Evolutionary conservation across 371 early-diverging fungal species (phyloP).

Genomic region (Nematocida homosporus): DNA sequence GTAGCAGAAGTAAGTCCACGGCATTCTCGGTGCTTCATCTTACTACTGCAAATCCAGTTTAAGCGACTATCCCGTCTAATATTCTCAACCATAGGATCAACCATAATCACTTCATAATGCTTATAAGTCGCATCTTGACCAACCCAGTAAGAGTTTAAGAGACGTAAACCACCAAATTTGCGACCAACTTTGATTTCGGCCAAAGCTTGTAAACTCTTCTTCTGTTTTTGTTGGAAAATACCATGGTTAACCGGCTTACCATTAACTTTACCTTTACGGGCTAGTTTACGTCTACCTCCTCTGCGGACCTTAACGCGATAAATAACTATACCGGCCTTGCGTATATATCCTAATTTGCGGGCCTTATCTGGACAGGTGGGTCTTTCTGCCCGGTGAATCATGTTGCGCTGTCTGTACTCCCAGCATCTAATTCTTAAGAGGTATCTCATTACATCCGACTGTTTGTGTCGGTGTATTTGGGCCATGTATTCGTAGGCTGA

Average conservation of each 20-base stretch:
- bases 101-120: slow-evolving; percentile 94
- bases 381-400: slow-evolving; percentile 88
- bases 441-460: slow-evolving; percentile 94
- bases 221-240: slow-evolving; percentile 89
- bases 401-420: slow-evolving; percentile 93
- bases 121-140: slow-evolving; percentile 92
- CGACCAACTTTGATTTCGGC: slow-evolving; percentile 94
- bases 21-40: slow-evolving; percentile 93
- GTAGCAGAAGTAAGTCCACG: slow-evolving; percentile 91
- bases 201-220: slow-evolving; percentile 79
- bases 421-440: slow-evolving; percentile 90
- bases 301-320: slow-evolving; percentile 94
- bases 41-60: slow-evolving; percentile 92
- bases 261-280: slow-evolving; percentile 86
- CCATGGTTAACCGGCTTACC: slow-evolving; percentile 95
- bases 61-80: slow-evolving; percentile 92
- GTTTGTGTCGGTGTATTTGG: slow-evolving; percentile 94
- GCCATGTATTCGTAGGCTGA: slow-evolving; percentile 85
- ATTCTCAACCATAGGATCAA: slow-evolving; percentile 87
- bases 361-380: slow-evolving; percentile 97
- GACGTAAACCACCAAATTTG: slow-evolving; percentile 83
- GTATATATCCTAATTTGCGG: slow-evolving; percentile 93
- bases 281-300: slow-evolving; percentile 85
- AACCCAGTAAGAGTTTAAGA: slow-evolving; percentile 96
- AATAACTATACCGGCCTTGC: slow-evolving; percentile 92